Base-by-base conservation (phyloP, 1,139 yeast genomes). In the Saccharomyces hybrid region DNA sequence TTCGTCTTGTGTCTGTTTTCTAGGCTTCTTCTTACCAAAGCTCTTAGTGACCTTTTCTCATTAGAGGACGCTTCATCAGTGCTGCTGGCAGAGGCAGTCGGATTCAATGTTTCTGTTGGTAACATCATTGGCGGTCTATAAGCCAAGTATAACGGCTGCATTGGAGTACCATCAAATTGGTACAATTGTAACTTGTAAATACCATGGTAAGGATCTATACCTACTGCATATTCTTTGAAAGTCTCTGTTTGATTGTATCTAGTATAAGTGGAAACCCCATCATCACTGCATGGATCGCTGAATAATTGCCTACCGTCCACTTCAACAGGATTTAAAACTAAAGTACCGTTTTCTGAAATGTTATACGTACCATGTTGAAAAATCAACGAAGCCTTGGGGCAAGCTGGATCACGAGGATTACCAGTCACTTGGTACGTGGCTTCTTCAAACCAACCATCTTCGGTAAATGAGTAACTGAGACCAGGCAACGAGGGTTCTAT, bases 401-500 rank as follows among this genome's bases (percentile, higher is more conserved):
- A 93, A 3, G 80, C 73, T 63, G 93, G 97, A 65, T 86, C 78
- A 60, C 73, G 70, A 1, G 97, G 79, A 70, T 91, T 85, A 8
- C 88, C 76, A 0, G 82, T 73, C 29, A 93, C 83, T 63, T 89
- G 83, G 70, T 93, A 93, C 51, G 84, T 71, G 8, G 99, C 99
- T 69, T 88, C 88, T 73, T 93, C 99, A 71, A 79, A 93, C 72
- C 75, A 82, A 1, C 98, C 98, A 71, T 93, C 98, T 16, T 78
- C 82, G 1, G 97, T 91, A 74, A 93, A 93, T 4, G 97, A 89
- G 72, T 86, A 89, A 5, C 95, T 85, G 57, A 91, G 82, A 29
- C 99, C 99, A 3, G 99, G 97, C 54, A 93, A 78, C 26, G 91
- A 93, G 2, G 99, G 99, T 70, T 95, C 99, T 61, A 90, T 88